Evolutionary conservation across 306 rosid species (phyloP).

Genomic region (Glycine tomentella): DNA sequence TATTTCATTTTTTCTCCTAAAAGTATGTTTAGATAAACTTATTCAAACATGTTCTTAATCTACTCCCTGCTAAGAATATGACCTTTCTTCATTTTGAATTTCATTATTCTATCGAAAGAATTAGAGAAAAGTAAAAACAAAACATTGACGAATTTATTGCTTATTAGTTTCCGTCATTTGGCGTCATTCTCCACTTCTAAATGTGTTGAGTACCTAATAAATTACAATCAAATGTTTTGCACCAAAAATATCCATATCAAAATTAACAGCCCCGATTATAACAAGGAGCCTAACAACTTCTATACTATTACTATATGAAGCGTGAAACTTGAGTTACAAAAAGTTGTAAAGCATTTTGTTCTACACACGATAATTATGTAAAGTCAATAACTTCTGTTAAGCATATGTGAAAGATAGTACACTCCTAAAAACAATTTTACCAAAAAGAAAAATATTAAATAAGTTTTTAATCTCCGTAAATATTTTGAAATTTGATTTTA

Average conservation of each 20-base stretch:
- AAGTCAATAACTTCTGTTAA: too few species aligned
- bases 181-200: slow-evolving; percentile 13
- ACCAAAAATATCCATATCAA: neutral
- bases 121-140: neutral
- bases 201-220: neutral
- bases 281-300: neutral
- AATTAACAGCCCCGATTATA: neutral
- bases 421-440: too few species aligned
- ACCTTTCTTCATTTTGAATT: slow-evolving; percentile 1
- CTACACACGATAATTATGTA: too few species aligned
- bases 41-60: neutral
- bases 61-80: neutral
- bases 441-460: too few species aligned
- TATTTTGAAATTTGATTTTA: too few species aligned
- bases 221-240: neutral
- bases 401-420: too few species aligned
- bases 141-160: neutral
- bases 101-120: slow-evolving; percentile 27
- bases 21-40: too few species aligned
- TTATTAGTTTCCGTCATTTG: neutral
- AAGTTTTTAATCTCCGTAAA: too few species aligned
- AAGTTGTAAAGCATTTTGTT: too few species aligned
- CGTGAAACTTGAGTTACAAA: too few species aligned
- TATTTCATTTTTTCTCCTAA: too few species aligned
- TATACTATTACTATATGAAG: too few species aligned